Conservation (phyloP, 2,329 filamentous ascomycete species). For the Paraconiothyrium sp. region DNA sequence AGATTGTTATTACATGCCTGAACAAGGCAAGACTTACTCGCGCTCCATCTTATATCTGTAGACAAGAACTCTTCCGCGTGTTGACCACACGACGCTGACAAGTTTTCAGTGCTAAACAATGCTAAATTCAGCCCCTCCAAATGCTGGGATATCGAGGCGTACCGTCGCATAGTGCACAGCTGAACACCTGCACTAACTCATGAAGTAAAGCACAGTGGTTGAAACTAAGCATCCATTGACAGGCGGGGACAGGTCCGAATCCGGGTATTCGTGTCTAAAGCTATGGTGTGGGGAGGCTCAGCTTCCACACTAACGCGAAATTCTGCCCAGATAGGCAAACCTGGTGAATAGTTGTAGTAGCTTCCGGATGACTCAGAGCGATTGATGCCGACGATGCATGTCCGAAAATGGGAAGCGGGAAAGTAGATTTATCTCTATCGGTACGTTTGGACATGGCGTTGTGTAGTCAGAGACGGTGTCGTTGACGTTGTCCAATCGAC, state of each 20-base stretch:
- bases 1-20: neutral
- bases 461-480: neutral
- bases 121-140: neutral
- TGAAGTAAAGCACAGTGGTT: neutral
- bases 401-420: neutral
- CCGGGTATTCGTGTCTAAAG: neutral
- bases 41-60: neutral
- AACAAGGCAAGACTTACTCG: neutral
- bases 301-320: neutral
- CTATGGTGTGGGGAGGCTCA: neutral
- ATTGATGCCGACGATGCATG: neutral
- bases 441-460: neutral
- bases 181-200: neutral
- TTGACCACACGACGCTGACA: neutral
- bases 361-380: neutral
- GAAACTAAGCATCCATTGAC: neutral
- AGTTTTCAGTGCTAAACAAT: neutral
- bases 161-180: neutral
- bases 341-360: neutral
- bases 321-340: neutral
- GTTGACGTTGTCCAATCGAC: slow-evolving; percentile 1
- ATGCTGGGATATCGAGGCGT: neutral
- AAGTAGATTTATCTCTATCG: neutral
- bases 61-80: neutral
- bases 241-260: neutral